Evolutionary conservation across 75 land plant species (phyloP), one percentile per base, ranked within the genome.

Genomic region (Picea sitchensis): DNA sequence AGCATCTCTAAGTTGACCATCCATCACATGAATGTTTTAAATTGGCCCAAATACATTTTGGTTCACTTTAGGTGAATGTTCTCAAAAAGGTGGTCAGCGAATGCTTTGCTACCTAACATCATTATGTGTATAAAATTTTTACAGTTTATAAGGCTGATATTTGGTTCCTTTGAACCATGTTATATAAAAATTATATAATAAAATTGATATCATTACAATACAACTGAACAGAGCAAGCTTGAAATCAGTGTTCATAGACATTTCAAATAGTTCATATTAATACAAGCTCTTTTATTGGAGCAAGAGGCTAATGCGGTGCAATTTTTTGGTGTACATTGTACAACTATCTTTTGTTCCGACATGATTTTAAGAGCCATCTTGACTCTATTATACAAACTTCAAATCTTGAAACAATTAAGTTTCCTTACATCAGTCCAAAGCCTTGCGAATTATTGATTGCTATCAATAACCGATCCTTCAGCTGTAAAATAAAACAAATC

Each of bases 361-460:
- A 18, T 69, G 73, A 38, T 41, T 41, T 36, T 9, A 69, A 11
- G 20, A n/a, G 41, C 73, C 51, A 69, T 44, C 1, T 2, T 17
- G 1, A 69, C 1, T 26, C 18, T 14, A 36, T 38, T 8, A 51
- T 51, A 51, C 54, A 61, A 59, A 76, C 30, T 21, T 76, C 18
- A 59, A 76, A 56, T 13, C 1, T 26, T 14, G 5, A 14, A 76
- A 58, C 11, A 36, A 32, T 36, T 41, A 41, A 41, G 20, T 38
- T 38, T 31, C 56, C 26, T 76, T 78, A 81, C 81, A 81, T 81
- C 12, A 81, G 71, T 17, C 83, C 83, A 78, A 81, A 81, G 58
- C 83, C 83, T 78, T 81, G 82, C 8, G 83, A 58, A 47, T 77
- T 81, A 41, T 63, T 81, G 47, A 81, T 81, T 65, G 83, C 83